Evolutionary conservation across 176 grass and related monocot genomes (phyloP).

Genomic region (sorghum (Sorghum bicolor)): Sorghum_bicolor_NCBIv3 NC_012872.2:62049501-62050000

Average conservation of each 20-base stretch:
- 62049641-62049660: no score
- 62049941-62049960: background rate
- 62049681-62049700: background rate
- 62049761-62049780: background rate
- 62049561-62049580: no score
- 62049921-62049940: background rate
- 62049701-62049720: background rate
- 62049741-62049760: conserved; percentile 9
- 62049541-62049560: no score
- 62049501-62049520: no score
- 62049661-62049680: background rate
- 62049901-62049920: background rate
- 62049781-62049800: background rate
- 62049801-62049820: conserved; percentile 4
- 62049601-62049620: no score
- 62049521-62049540: no score
- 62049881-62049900: background rate
- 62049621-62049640: no score
- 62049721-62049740: conserved; percentile 30
- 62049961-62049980: background rate
- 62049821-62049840: background rate
- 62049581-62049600: no score
- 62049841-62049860: background rate
- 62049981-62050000: no score
- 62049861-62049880: background rate